phyloP scores from a whole-genome alignment of 495 filamentous ascomycete species.

The Saxophila tyrrhenica region DNA sequence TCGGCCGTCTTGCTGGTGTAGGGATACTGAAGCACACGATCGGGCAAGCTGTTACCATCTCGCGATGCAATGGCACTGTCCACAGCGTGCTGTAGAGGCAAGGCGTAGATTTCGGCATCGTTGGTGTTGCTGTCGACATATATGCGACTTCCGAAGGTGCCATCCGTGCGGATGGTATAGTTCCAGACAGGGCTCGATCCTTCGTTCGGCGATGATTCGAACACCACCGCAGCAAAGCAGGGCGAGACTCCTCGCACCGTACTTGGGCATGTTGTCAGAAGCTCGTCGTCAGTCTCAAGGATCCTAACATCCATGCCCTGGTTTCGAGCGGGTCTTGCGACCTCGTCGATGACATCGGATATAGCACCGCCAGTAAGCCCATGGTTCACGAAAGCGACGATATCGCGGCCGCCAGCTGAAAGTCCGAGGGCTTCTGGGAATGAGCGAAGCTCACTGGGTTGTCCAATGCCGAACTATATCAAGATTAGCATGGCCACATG shows the following conservation, averaged over 20 bases:
- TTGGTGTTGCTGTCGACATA: slow-evolving; percentile 48
- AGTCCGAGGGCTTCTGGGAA: slow-evolving; percentile 47
- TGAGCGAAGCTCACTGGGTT: slow-evolving; percentile 43
- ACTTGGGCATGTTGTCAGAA: slow-evolving; percentile 52
- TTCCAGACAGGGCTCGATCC: slow-evolving; percentile 62
- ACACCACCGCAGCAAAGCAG: slow-evolving; percentile 68
- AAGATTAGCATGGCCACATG: not conserved
- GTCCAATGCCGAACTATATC: slow-evolving; percentile 50
- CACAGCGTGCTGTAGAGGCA: slow-evolving; percentile 68
- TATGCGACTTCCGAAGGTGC: slow-evolving; percentile 46
- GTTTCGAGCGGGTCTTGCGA: slow-evolving; percentile 40
- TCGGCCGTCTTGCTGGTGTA: slow-evolving; percentile 58
- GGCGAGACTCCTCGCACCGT: slow-evolving; percentile 56
- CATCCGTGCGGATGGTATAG: slow-evolving; percentile 69
- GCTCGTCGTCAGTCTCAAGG: slow-evolving; percentile 38
- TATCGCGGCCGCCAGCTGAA: slow-evolving; percentile 39
- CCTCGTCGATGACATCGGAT: slow-evolving; percentile 51
- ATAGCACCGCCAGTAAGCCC: slow-evolving; percentile 60
- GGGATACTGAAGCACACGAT: slow-evolving; percentile 48
- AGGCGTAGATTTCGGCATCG: slow-evolving; percentile 58
- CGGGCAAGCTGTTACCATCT: slow-evolving; percentile 30
- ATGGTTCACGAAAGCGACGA: slow-evolving; percentile 70
- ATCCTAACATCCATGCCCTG: slow-evolving; percentile 47
- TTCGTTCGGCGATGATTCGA: slow-evolving; percentile 59
- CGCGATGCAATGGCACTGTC: slow-evolving; percentile 56